Conservation (phyloP, 345 rosid species). For the Barbarea vulgaris region DNA sequence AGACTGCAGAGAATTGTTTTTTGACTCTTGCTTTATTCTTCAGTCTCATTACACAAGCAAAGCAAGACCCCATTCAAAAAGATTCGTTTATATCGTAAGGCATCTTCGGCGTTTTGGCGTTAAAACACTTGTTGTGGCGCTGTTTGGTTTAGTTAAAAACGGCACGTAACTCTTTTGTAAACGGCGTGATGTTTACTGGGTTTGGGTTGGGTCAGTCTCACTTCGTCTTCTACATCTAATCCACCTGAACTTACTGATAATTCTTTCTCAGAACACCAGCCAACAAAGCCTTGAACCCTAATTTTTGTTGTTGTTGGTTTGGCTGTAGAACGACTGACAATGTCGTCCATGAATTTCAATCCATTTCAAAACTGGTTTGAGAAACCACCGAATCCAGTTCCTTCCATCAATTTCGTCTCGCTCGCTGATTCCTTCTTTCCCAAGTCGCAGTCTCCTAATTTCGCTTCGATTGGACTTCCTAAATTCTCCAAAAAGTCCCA, state of each 20-base stretch:
- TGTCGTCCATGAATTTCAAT: constrained; percentile 81
- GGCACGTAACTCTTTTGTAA: neutral
- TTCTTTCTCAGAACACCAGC: neutral
- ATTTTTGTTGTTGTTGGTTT: neutral
- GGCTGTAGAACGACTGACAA: constrained; percentile 22
- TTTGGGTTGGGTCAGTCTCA: constrained; percentile 12
- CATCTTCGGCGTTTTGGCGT: neutral
- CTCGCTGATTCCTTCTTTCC: constrained; percentile 43
- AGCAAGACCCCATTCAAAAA: neutral
- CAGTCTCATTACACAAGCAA: constrained; percentile 23
- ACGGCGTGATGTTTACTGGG: constrained; percentile 16
- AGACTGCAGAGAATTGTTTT: neutral
- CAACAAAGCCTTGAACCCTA: constrained; percentile 40
- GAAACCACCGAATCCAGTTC: constrained; percentile 68
- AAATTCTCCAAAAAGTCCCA: constrained; percentile 33
- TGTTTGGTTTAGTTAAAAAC: neutral
- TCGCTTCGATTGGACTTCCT: constrained; percentile 66
- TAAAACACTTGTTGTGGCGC: neutral
- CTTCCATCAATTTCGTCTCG: constrained; percentile 52
- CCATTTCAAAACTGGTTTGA: constrained; percentile 82
- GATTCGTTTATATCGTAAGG: neutral
- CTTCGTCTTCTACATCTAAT: constrained; percentile 36
- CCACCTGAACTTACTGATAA: constrained; percentile 24
- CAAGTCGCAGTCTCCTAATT: constrained; percentile 43
- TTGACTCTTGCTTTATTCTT: constrained; percentile 19